These are phyloP conservation scores for Pyrrhoderma noxium DNA, from an alignment of 1,284 basidiomycete species.

Conservation along the genomic window DNA sequence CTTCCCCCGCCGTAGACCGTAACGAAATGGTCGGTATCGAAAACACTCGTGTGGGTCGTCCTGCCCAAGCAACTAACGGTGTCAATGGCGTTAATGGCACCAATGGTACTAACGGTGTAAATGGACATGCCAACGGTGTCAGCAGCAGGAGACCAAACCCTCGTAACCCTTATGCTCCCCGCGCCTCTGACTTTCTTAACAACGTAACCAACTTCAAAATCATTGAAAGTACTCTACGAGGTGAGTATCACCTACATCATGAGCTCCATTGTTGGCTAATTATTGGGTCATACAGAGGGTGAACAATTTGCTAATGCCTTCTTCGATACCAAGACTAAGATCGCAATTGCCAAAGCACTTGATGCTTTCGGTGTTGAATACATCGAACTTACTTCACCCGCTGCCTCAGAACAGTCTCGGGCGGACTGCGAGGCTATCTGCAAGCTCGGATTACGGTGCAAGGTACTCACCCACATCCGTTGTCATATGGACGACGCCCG, in stretches of 20 bases:
- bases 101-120: slow-evolving; percentile 13
- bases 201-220: slow-evolving; percentile 93
- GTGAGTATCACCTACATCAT: slow-evolving; percentile 35
- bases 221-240: slow-evolving; percentile 94
- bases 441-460: slow-evolving; percentile 95
- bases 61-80: slow-evolving; percentile 23
- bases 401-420: slow-evolving; percentile 94
- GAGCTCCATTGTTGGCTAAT: slow-evolving; percentile 3
- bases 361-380: slow-evolving; percentile 99
- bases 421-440: slow-evolving; percentile 97
- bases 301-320: slow-evolving; percentile 99
- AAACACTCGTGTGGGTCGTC: slow-evolving; percentile 29
- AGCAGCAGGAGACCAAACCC: slow-evolving; percentile 28
- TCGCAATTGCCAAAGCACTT: slow-evolving; percentile 95
- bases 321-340: slow-evolving; percentile 99
- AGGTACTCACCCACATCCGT: slow-evolving; percentile 98
- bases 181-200: slow-evolving; percentile 86
- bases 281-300: slow-evolving; percentile 60
- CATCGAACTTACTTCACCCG: slow-evolving; percentile 98
- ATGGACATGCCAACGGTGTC: slow-evolving; percentile 26
- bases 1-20: slow-evolving; percentile 34
- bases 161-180: slow-evolving; percentile 70
- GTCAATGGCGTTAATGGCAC: slow-evolving; percentile 37
- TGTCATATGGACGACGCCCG: slow-evolving; percentile 99
- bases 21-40: slow-evolving; percentile 66